A percentile compares a stretch with the other conserved stretches of the same genome.
Evolutionary conservation across 2,329 filamentous ascomycete genomes (phyloP).

Genomic region (Anthostomella pinea): DNA sequence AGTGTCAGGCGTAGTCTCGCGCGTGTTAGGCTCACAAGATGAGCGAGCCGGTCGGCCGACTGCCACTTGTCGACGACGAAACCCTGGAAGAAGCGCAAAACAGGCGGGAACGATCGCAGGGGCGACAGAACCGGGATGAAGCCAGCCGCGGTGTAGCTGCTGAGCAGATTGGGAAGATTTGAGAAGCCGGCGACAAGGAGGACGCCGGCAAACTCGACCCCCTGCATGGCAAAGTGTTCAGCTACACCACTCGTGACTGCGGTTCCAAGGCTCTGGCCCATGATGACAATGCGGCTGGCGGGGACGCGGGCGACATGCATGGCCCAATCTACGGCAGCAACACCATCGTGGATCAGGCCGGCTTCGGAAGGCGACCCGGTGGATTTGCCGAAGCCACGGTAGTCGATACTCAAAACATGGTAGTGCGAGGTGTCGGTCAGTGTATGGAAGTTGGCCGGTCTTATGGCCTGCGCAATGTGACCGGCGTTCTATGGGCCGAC

Average conservation of each 20-base stretch:
- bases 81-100: slow-evolving; percentile 58
- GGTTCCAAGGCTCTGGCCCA: slow-evolving; percentile 87
- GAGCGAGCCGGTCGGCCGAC: slow-evolving; percentile 63
- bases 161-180: slow-evolving; percentile 67
- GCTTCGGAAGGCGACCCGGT: slow-evolving; percentile 77
- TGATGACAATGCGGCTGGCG: slow-evolving; percentile 69
- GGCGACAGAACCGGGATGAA: slow-evolving; percentile 76
- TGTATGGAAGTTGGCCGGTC: slow-evolving; percentile 74
- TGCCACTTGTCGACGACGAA: slow-evolving; percentile 80
- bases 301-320: slow-evolving; percentile 62
- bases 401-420: slow-evolving; percentile 86
- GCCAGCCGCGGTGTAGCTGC: slow-evolving; percentile 76
- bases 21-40: slow-evolving; percentile 50
- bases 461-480: slow-evolving; percentile 74
- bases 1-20: slow-evolving; percentile 63
- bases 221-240: slow-evolving; percentile 62
- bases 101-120: slow-evolving; percentile 61
- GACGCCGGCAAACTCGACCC: slow-evolving; percentile 72
- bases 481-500: slow-evolving; percentile 69
- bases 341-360: slow-evolving; percentile 77
- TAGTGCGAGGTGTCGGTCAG: slow-evolving; percentile 70
- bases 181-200: slow-evolving; percentile 80
- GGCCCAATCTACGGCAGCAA: slow-evolving; percentile 70
- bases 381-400: slow-evolving; percentile 81
- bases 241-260: slow-evolving; percentile 74